Evolutionary conservation across 805 yeast genomes (phyloP), one percentile per base, ranked within the genome.

Genomic region (Clavispora fructus): DNA sequence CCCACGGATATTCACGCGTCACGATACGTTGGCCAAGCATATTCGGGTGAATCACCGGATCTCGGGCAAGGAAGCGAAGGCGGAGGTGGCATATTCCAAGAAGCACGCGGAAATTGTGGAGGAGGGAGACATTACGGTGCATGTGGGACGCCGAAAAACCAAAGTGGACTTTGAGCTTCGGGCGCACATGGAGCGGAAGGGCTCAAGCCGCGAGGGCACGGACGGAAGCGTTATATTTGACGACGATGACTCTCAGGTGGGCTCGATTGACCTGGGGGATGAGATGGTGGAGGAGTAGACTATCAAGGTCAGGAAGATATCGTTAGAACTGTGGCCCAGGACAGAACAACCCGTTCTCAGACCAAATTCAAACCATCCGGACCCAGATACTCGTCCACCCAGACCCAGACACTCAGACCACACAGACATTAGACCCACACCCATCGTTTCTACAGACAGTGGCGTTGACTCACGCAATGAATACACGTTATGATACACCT

Each of bases 1-100:
- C 2, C 80, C 82, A 41, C 83, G 92, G 71, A 89, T 96, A 1
- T 92, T 94, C 60, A 86, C 96, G 45, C 79, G 99, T 51, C 85
- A 90, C 62, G 99, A 92, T 67, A 97, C 99, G 1, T 75, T 92
- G 51, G 87, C 96, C 14, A 82, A 97, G 63, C 99, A 92, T 65
- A 83, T 91, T 5, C 54, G 77, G 35, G 77, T 72, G 4, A 72
- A 72, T 49, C 77, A 72, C 57, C 66, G 70, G 50, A 71, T 71
- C 1, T 66, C 73, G 1, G 76, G 75, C 28, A 70, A 71, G 46
- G 77, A 71, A 50, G 77, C 77, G 13, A 72, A 72, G 50, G 73
- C 73, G 0, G 76, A 71, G 50, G 76, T 72, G 35, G 75, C 75
- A 0, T 71, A 62, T 51, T 67, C 74, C 12, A 72, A 72, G 52